Percentiles rank a stretch among this genome's conserved stretches.
Conservation (phyloP, 2,329 filamentous ascomycete species). For the Parastagonospora avenae region DNA sequence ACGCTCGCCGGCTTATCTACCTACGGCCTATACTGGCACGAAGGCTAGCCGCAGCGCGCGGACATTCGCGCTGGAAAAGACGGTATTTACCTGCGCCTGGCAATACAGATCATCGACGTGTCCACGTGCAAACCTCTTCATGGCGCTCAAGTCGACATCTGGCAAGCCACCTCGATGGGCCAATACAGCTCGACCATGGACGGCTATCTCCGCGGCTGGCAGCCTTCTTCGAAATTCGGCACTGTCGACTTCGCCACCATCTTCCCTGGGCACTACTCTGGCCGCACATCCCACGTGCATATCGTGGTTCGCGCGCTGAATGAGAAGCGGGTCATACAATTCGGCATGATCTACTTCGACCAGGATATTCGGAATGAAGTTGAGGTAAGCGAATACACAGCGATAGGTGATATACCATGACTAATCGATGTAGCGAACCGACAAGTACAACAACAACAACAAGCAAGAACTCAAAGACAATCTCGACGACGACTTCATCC, state of each 20-base stretch:
- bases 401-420: too few species aligned
- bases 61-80: slow-evolving; percentile 53
- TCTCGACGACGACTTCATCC: slow-evolving; percentile 16
- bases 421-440: neutral
- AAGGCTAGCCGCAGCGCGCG: slow-evolving; percentile 55
- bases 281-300: slow-evolving; percentile 21
- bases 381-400: slow-evolving; percentile 38
- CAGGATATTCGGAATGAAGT: slow-evolving; percentile 21
- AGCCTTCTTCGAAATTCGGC: slow-evolving; percentile 51
- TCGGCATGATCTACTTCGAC: slow-evolving; percentile 46
- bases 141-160: slow-evolving; percentile 55
- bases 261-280: slow-evolving; percentile 47
- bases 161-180: slow-evolving; percentile 49
- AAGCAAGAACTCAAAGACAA: neutral
- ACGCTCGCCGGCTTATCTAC: slow-evolving; percentile 23
- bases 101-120: slow-evolving; percentile 45
- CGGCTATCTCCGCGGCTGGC: slow-evolving; percentile 50
- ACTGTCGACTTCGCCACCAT: slow-evolving; percentile 50
- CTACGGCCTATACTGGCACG: slow-evolving; percentile 42
- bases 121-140: slow-evolving; percentile 55
- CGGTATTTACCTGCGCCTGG: slow-evolving; percentile 54
- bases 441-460: neutral
- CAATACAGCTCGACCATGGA: slow-evolving; percentile 6
- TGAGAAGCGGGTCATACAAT: slow-evolving; percentile 28
- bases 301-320: slow-evolving; percentile 35